Base-by-base conservation (phyloP, 257 asterid species). In the Primulina eburnea region DNA sequence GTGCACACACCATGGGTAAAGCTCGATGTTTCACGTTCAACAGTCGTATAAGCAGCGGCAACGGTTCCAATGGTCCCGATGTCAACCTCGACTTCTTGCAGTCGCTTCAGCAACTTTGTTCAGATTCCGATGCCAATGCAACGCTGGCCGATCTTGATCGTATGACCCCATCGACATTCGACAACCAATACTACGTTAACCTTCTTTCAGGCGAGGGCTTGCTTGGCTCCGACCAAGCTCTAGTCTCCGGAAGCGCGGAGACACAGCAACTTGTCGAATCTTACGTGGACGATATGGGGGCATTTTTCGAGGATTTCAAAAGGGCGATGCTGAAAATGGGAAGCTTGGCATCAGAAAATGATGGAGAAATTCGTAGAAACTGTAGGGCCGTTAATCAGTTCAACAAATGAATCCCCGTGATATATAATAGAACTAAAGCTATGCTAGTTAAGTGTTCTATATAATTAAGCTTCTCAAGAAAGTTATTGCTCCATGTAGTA, bases 1-100 rank as follows among this genome's bases (percentile, higher is more conserved):
- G 95, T 20, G 96, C 97, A 0, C 97, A 90, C 83, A 92, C 98
- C 7, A 64, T 90, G 72, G 97, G 97, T 7, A 88, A 85, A 75
- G 98, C 95, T 5, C 85, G 96, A 24, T 92, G 98, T 79, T 78
- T 89, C 0, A 79, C 95, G 4, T 90, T 93, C 33, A 74, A 52
- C 65, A 68, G 82, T 10, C 83, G 96, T 18, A 71, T 87, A 35
- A 83, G 73, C 58, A 63, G 69, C n/a, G 64, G 35, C 34, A 65
- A 53, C 47, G 69, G 68, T 21, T 28, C 73, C 55, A 70, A 38
- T 38, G 26, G 76, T 11, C 84, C 85, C 0, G 83, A 79, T 0
- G 77, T 82, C 2, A 84, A 83, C 76, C 58, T 77, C 58, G 78
- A 82, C 16, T 92, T 75, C 76, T n/a, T 90, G 20, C 83, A 85